phyloP scores from a whole-genome alignment of 1,139 yeast genomes.

The Pneumocystis carinii region DNA sequence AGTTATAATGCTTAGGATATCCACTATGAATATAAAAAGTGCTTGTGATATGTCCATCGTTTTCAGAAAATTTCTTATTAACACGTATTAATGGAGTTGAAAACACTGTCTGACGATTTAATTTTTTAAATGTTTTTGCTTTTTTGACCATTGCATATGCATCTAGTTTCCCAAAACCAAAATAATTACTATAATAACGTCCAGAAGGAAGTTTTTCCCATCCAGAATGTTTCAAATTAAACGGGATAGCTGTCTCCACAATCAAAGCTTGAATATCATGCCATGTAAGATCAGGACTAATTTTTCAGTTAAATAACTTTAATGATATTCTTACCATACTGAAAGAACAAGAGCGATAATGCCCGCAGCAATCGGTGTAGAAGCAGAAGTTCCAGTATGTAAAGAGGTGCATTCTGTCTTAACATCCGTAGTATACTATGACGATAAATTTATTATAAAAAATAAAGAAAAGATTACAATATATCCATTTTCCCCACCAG shows the following conservation, averaged over 20 bases:
- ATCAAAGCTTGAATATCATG: no score
- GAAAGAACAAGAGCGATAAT: no score
- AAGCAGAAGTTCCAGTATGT: no score
- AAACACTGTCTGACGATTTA: slow-evolving; percentile 82
- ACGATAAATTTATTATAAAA: not conserved
- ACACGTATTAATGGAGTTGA: slow-evolving; percentile 35
- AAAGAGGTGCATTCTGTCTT: slow-evolving; percentile 45
- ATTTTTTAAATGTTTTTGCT: slow-evolving; percentile 68
- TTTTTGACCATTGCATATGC: slow-evolving; percentile 54
- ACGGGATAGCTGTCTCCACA: no score
- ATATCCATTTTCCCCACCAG: slow-evolving; percentile 80
- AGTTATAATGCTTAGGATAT: slow-evolving; percentile 42
- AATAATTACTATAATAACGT: no score
- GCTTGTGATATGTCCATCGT: slow-evolving; percentile 25
- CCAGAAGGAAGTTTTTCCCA: no score
- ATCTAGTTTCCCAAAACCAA: no score
- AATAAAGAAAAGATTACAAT: slow-evolving; percentile 26
- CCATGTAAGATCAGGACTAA: no score
- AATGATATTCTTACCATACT: no score
- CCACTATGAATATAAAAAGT: slow-evolving; percentile 35
- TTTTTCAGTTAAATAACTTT: no score
- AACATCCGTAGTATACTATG: slow-evolving; percentile 68
- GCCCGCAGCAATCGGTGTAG: no score
- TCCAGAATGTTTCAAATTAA: no score
- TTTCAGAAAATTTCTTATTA: slow-evolving; percentile 19